Base-by-base conservation (phyloP, 2,329 filamentous ascomycete species). In the Madurella fahalii region DNA sequence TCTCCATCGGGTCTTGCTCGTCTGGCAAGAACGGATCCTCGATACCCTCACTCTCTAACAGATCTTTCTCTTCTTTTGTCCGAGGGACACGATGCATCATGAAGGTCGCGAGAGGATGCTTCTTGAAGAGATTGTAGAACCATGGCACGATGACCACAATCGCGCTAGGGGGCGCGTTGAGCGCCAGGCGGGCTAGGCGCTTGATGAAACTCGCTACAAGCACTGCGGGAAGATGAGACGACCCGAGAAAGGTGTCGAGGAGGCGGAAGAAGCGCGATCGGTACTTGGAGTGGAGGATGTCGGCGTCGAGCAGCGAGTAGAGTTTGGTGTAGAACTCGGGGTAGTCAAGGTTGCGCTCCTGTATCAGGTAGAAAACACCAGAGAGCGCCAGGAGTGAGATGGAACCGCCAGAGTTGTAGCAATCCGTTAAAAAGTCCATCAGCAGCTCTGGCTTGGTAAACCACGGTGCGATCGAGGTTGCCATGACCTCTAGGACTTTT, bases 181-280 rank as follows among this genome's bases (percentile, higher is more conserved):
- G 79, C 15, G 89, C 83, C 39, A 97, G 78, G 50, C 93, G 81
- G 3, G 91, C 84, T 9, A 99, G 79, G n/a, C 90, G 83, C 73
- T 99, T 99, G 74, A 99, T 85, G 72, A 99, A 99, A 71, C 91
- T 96, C 12, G 94, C 93, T 2, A 99, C 89, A 40, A 99, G 78
- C 4, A 86, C 84, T 4, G 90, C 91, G 3, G 95, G 94, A 64
- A 99, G 80, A 81, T 99, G 95, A 2, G 90, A 92, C 0, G 93
- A 97, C 4, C 80, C 81, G 62, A 99, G 80, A 72, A 97, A 99
- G 3, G 87, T 91, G 65, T 96, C 90, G 54, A 99, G 76, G 15
- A 97, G 79, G 48, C 94, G 87, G 74, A 99, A 94, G 74, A 99
- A 96, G 53, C 87, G 85, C 17, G 92, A 95, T 49, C 94, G 86